Evolutionary conservation across 192 early-diverging fungal species (phyloP).

Genomic region (Linnemannia hyalina): DNA sequence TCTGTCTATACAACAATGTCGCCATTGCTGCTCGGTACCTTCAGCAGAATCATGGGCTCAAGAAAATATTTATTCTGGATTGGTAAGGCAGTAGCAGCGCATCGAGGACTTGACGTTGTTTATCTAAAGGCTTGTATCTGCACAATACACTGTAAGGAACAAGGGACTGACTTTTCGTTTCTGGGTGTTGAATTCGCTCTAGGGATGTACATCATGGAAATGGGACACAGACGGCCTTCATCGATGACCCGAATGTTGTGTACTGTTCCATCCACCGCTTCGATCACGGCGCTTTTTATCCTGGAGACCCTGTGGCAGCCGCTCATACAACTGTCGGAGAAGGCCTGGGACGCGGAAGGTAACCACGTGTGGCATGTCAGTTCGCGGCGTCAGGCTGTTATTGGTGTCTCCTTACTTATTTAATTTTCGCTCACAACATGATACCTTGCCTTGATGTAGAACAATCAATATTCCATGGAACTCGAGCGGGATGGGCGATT

Average conservation of each 20-base stretch:
- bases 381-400: background rate
- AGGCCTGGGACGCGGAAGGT: conserved; percentile 71
- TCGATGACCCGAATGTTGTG: conserved; percentile 79
- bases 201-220: conserved; percentile 98
- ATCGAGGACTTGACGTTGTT: background rate
- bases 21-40: conserved; percentile 83
- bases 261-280: conserved; percentile 92
- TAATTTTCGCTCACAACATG: background rate
- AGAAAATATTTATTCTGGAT: conserved; percentile 86
- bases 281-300: conserved; percentile 86
- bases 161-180: background rate
- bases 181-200: background rate
- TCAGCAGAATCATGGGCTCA: conserved; percentile 57
- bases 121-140: background rate
- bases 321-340: conserved; percentile 70
- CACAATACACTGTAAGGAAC: background rate
- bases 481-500: conserved; percentile 77
- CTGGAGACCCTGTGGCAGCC: conserved; percentile 67
- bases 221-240: conserved; percentile 89
- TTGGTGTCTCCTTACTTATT: background rate
- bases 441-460: conserved; percentile 31
- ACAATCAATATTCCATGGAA: conserved; percentile 94
- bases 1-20: conserved; percentile 93
- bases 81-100: conserved; percentile 64
- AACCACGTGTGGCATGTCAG: background rate